These are phyloP conservation scores for Silybum marianum DNA, from an alignment of 129 eudicot species.

Conservation along the genomic window DNA sequence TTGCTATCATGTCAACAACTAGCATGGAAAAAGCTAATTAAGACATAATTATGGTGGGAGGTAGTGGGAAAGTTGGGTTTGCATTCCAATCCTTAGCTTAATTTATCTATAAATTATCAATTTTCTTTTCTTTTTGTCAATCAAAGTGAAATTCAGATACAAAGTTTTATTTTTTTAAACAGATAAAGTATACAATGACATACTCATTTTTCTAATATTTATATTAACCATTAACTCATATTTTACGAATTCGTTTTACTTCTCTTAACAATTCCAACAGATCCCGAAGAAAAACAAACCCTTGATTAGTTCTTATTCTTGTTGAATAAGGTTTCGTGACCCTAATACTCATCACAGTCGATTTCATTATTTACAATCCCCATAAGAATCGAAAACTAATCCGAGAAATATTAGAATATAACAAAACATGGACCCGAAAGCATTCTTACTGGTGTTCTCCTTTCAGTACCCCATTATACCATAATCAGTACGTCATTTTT, in stretches of 20 bases:
- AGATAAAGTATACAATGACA: not conserved
- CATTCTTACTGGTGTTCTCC: not conserved
- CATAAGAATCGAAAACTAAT: too few species aligned
- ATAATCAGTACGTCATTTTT: not conserved
- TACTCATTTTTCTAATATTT: too few species aligned
- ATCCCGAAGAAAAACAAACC: not conserved
- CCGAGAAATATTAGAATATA: not conserved
- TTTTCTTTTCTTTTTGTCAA: not conserved
- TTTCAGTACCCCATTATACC: not conserved
- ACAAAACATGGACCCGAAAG: not conserved
- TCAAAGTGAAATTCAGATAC: not conserved
- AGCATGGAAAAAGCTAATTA: conserved; percentile 27
- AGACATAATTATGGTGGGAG: conserved; percentile 34
- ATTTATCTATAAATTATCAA: not conserved
- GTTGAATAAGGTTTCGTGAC: not conserved
- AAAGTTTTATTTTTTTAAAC: not conserved
- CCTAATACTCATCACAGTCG: too few species aligned
- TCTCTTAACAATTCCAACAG: not conserved
- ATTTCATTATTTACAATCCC: too few species aligned
- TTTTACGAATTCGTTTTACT: not conserved
- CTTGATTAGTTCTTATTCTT: not conserved
- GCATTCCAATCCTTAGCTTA: conserved; percentile 23
- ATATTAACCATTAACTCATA: not conserved
- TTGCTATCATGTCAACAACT: conserved; percentile 18
- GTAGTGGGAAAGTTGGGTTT: conserved; percentile 30